Evolutionary conservation across 139 green algal species (phyloP), one percentile per base, ranked within the genome.

Genomic region (Chlorella vulgaris): DNA sequence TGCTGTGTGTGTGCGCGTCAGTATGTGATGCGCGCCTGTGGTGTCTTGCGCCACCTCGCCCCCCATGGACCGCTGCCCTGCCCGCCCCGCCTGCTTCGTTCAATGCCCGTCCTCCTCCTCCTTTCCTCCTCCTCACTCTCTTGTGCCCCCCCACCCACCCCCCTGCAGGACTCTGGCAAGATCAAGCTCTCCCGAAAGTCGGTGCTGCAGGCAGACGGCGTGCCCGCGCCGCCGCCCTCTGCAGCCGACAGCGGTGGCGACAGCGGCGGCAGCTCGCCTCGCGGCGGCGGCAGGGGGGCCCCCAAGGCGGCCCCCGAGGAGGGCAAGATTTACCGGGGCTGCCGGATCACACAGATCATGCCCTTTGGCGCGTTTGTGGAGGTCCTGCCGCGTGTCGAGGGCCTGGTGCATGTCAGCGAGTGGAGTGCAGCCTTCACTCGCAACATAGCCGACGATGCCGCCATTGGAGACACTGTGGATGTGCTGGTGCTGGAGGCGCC

Each of bases 351-450:
- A 6, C 62, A 82, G n/a, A 81, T 91, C n/a, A 18, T 83, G 24
- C 73, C 82, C 4, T 94, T 93, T 84, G 91, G 92, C 13, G 88
- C 81, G 8, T 90, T 96, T 61, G 91, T 94, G 40, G 87, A 95
- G 81, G 69, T 86, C 36, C 35, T 21, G 15, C 53, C 35, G 5
- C 15, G 15, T 36, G 60, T 4, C 29, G 87, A 93, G 39, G 93
- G 92, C 29, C 83, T 97, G 71, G 84, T 94, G 36, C 92, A 94
- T 81, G 50, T 95, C 7, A 87, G 68, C 22, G 91, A 97, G 89
- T 88, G 95, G 83, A 82, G 74, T 38, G 80, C 89, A 0, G 51
- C 85, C 22, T 80, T 65, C 2, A 80, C 91, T 5, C 69, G 67
- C 19, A 83, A 86, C 18, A 86, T 91, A 24, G 67, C 85, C 0